Evolutionary conservation across 352 stramenopile genomes (phyloP).

Genomic region (Nothophytophthora sp.): DNA sequence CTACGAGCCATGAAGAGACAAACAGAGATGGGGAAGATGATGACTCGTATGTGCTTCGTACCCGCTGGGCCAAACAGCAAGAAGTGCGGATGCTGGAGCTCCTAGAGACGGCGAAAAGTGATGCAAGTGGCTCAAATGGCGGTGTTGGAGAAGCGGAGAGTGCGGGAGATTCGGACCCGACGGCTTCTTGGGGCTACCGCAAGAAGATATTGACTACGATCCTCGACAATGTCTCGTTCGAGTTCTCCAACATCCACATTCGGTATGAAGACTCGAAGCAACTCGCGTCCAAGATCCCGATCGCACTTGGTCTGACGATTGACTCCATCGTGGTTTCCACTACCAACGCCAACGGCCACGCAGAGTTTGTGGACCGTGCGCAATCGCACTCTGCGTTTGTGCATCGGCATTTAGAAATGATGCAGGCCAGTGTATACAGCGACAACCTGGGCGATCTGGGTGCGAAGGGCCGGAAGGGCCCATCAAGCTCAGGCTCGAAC

Average conservation of each 20-base stretch:
- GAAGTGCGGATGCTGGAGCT: slow-evolving; percentile 79
- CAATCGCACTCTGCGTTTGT: slow-evolving; percentile 83
- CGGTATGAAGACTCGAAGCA: slow-evolving; percentile 81
- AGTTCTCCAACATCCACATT: slow-evolving; percentile 84
- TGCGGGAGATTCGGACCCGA: slow-evolving; percentile 39
- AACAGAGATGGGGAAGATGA: slow-evolving; percentile 25
- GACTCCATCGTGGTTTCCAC: slow-evolving; percentile 69
- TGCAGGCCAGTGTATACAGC: slow-evolving; percentile 62
- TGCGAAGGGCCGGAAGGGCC: slow-evolving; percentile 6
- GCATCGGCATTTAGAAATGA: slow-evolving; percentile 70
- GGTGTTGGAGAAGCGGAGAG: slow-evolving; percentile 1
- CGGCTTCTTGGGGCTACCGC: slow-evolving; percentile 67
- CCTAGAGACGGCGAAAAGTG: slow-evolving; percentile 65
- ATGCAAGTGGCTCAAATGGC: slow-evolving; percentile 26
- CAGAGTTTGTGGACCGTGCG: slow-evolving; percentile 76
- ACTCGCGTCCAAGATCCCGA: slow-evolving; percentile 53
- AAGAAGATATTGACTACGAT: slow-evolving; percentile 87
- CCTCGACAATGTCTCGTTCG: slow-evolving; percentile 81
- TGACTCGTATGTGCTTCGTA: slow-evolving; percentile 62
- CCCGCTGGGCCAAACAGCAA: slow-evolving; percentile 82
- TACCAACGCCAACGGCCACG: slow-evolving; percentile 81
- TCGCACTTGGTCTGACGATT: slow-evolving; percentile 75
- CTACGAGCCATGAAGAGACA: slow-evolving; percentile 55
- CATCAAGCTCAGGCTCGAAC: slow-evolving; percentile 39
- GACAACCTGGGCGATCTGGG: slow-evolving; percentile 34